Percentiles rank a stretch among this genome's conserved stretches.
These are phyloP conservation scores for Penicillium psychrofluorescens DNA, from an alignment of 495 filamentous ascomycete genomes.

Conservation along the genomic window DNA sequence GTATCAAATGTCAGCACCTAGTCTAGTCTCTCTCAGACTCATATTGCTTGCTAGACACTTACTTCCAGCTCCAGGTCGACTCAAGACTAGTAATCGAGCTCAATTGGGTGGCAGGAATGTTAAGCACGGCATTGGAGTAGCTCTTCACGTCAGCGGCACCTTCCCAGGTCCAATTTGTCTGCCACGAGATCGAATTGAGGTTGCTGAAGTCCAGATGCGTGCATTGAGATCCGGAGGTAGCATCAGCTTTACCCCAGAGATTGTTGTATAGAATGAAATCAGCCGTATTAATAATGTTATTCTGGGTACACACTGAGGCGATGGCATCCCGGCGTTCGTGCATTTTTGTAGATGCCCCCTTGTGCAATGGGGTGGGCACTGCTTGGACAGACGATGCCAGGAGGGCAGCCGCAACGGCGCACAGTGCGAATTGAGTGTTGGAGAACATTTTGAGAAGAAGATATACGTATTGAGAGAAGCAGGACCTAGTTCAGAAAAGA, in stretches of 20 bases:
- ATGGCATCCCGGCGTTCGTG: neutral
- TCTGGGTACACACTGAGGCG: neutral
- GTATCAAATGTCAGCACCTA: too few species aligned
- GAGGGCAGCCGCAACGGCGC: neutral
- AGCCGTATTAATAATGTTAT: constrained; percentile 18
- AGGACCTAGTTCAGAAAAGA: too few species aligned
- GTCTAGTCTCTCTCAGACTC: too few species aligned
- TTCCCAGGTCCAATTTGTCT: constrained; percentile 42
- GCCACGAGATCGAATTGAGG: constrained; percentile 33
- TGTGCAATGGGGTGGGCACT: neutral
- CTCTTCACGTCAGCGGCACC: constrained; percentile 40
- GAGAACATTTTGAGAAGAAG: too few species aligned
- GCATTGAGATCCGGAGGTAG: constrained; percentile 43
- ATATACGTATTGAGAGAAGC: too few species aligned
- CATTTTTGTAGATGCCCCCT: neutral
- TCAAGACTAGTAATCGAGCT: constrained; percentile 31
- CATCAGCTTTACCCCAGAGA: constrained; percentile 26
- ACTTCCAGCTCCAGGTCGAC: constrained; percentile 15
- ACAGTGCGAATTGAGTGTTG: too few species aligned
- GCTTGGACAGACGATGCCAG: neutral
- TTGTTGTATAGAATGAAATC: constrained; percentile 35
- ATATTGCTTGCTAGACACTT: neutral
- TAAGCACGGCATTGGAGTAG: constrained; percentile 38
- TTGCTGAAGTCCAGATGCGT: constrained; percentile 10
- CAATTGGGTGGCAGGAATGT: constrained; percentile 25